Evolutionary conservation across 2,329 filamentous ascomycete species (phyloP).

Genomic region (Rasamsonia emersonii): DNA sequence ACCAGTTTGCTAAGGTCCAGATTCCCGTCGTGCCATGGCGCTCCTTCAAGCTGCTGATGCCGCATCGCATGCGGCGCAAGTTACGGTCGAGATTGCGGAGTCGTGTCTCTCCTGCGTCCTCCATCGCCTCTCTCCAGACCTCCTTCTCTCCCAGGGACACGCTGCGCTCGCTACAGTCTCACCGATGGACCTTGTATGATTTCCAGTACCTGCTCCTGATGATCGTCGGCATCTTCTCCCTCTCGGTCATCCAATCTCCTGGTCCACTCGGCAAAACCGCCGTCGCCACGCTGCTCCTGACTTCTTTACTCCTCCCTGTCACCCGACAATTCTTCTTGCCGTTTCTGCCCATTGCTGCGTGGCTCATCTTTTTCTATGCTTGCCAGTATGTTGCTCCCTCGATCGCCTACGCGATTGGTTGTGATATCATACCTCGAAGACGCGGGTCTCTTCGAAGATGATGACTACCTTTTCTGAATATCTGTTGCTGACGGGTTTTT

Average conservation of each 20-base stretch:
- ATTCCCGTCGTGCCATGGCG: slow-evolving; percentile 39
- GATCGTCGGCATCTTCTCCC: slow-evolving; percentile 68
- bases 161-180: slow-evolving; percentile 62
- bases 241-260: slow-evolving; percentile 70
- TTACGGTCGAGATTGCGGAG: slow-evolving; percentile 62
- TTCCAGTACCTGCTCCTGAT: slow-evolving; percentile 72
- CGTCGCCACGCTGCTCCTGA: slow-evolving; percentile 57
- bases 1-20: slow-evolving; percentile 36
- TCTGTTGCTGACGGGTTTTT: too few relatives aligned
- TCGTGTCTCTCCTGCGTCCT: slow-evolving; percentile 58
- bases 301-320: slow-evolving; percentile 68
- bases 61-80: slow-evolving; percentile 58
- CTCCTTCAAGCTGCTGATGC: slow-evolving; percentile 44
- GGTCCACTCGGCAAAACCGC: slow-evolving; percentile 71
- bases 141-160: slow-evolving; percentile 77
- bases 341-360: slow-evolving; percentile 74
- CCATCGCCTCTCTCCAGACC: slow-evolving; percentile 67
- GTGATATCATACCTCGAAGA: too few relatives aligned
- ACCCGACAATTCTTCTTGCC: slow-evolving; percentile 89
- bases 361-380: slow-evolving; percentile 84
- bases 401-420: not conserved
- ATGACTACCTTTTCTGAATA: too few relatives aligned
- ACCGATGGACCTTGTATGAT: slow-evolving; percentile 76
- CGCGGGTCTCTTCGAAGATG: slow-evolving; percentile 13
- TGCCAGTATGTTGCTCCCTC: slow-evolving; percentile 62